Evolutionary conservation across 1,284 basidiomycete genomes (phyloP).

Genomic region (Marasmius oreades): DNA sequence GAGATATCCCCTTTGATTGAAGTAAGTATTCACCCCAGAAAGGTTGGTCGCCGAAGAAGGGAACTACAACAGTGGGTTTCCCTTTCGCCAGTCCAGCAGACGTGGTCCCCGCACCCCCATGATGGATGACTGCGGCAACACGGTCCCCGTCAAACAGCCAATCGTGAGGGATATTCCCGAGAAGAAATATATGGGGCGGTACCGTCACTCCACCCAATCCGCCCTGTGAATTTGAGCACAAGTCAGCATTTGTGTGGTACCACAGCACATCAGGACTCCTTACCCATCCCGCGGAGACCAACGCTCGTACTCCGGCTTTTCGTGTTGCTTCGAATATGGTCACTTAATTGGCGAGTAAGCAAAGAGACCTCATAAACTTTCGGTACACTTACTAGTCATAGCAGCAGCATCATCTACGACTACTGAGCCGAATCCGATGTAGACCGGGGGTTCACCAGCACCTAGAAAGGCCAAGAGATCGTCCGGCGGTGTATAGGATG

Average conservation of each 20-base stretch:
- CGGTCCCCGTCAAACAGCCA: conserved; percentile 61
- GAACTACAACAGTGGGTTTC: conserved; percentile 61
- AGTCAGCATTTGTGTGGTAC: not conserved
- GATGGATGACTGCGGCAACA: conserved; percentile 68
- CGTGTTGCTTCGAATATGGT: conserved; percentile 55
- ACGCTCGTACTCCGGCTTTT: conserved; percentile 50
- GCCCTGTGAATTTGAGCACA: not conserved
- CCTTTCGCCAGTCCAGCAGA: conserved; percentile 63
- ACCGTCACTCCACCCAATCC: conserved; percentile 34
- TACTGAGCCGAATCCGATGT: conserved; percentile 65
- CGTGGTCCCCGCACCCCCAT: conserved; percentile 68
- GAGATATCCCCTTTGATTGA: too few relatives aligned
- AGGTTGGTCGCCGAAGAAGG: conserved; percentile 69
- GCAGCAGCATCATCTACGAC: conserved; percentile 57
- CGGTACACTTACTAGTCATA: conserved; percentile 40
- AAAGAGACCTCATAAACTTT: not conserved
- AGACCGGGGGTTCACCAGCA: conserved; percentile 53
- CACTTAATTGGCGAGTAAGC: conserved; percentile 25
- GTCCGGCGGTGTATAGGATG: conserved; percentile 41
- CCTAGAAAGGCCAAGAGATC: conserved; percentile 47
- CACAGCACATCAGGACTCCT: conserved; percentile 1
- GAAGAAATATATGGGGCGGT: conserved; percentile 53
- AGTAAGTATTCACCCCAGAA: conserved; percentile 35
- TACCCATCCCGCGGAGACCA: conserved; percentile 63
- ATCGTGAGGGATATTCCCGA: conserved; percentile 66